Evolutionary conservation across 305 asterid species (phyloP).

Genomic region (Fraxinus xanthoxyloides): DNA sequence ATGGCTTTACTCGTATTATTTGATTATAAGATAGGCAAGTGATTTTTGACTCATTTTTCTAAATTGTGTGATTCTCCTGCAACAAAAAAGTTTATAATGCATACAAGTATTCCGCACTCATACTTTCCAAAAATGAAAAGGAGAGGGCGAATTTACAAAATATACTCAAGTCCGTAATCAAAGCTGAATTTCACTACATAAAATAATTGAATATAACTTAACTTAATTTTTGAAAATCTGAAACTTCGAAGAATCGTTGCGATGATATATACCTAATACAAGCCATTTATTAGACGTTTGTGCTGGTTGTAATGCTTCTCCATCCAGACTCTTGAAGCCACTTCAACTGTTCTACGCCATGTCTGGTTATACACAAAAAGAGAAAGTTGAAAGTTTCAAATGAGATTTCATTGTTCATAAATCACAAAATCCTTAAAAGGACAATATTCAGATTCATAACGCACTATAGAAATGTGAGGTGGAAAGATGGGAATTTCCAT

Average conservation of each 20-base stretch:
- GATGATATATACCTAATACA: constrained; percentile 25
- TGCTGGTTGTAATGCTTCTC: constrained; percentile 82
- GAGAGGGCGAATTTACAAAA: background rate
- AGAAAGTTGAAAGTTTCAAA: background rate
- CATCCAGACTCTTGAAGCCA: constrained; percentile 74
- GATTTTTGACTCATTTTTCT: too few species aligned
- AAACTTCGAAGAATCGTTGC: background rate
- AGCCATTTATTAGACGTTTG: constrained; percentile 60
- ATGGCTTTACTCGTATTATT: background rate
- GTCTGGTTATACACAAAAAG: constrained; percentile 38
- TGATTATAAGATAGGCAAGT: background rate
- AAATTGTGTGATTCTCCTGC: background rate
- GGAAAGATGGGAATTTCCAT: background rate
- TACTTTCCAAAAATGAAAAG: background rate
- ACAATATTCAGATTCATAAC: background rate
- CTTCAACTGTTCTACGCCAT: constrained; percentile 74
- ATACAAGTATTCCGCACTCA: too few species aligned
- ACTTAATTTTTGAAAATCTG: background rate
- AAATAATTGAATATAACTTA: background rate
- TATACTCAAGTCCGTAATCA: background rate
- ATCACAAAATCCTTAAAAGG: background rate
- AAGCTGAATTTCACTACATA: background rate
- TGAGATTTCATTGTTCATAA: background rate
- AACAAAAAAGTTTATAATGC: background rate
- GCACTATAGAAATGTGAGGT: background rate